phyloP scores from a whole-genome alignment of 2,329 filamentous ascomycete species.

The Aspergillus cejpii region DNA sequence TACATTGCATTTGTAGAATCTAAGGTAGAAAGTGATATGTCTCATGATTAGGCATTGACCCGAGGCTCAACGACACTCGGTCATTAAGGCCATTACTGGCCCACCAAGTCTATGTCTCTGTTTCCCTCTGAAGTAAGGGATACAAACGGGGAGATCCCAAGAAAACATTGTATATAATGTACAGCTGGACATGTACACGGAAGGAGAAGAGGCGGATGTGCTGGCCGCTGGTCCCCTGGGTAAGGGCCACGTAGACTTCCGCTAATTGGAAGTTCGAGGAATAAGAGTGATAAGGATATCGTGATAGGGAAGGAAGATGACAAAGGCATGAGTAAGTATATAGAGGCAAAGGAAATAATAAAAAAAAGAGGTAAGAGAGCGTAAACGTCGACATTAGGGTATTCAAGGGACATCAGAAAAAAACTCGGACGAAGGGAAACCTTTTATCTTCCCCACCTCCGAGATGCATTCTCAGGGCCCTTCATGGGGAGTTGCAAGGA shows the following conservation, averaged over 20 bases:
- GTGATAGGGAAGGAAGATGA: background rate
- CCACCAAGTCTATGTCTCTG: too few species aligned
- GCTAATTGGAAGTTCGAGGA: too few species aligned
- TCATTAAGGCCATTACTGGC: too few species aligned
- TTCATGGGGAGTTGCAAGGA: constrained; percentile 10
- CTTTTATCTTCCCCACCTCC: constrained; percentile 24
- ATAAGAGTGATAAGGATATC: too few species aligned
- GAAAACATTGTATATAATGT: background rate
- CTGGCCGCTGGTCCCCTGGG: too few species aligned
- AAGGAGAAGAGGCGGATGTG: background rate
- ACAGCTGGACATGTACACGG: background rate
- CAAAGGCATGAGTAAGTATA: background rate
- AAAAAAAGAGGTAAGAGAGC: background rate
- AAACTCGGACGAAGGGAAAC: constrained; percentile 1
- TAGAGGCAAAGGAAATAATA: background rate
- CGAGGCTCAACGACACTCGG: too few species aligned
- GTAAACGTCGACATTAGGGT: constrained; percentile 4
- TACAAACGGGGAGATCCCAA: background rate
- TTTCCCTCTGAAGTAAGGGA: too few species aligned
- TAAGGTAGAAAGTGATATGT: too few species aligned
- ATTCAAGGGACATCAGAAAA: too few species aligned
- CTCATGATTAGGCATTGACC: too few species aligned
- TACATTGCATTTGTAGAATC: too few species aligned
- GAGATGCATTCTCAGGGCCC: constrained; percentile 9
- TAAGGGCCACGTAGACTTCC: background rate